These are phyloP conservation scores for Dactylis glomerata DNA, from an alignment of 176 grass and related monocot species.

Conservation along the genomic window DNA sequence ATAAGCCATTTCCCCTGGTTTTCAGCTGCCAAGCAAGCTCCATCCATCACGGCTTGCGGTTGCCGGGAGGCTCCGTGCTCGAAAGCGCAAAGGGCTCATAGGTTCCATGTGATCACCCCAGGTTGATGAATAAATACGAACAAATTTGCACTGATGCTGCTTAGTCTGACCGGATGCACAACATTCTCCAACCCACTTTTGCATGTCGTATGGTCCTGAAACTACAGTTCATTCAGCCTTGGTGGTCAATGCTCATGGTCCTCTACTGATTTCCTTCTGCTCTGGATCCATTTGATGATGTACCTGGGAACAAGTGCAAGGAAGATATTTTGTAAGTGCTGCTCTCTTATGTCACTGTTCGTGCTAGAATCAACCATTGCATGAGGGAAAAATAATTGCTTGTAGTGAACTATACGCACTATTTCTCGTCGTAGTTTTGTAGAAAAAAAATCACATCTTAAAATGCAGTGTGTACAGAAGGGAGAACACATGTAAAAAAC, in stretches of 20 bases:
- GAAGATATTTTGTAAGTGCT: constrained; percentile 19
- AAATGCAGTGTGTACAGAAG: background rate
- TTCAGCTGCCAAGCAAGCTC: constrained; percentile 43
- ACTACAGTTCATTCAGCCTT: background rate
- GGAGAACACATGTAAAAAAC: background rate
- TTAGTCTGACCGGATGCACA: background rate
- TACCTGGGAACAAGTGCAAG: background rate
- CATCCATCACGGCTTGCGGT: constrained; percentile 5
- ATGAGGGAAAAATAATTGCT: background rate
- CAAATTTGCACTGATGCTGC: background rate
- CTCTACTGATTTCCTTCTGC: no score
- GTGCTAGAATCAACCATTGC: background rate
- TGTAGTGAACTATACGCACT: background rate
- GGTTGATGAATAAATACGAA: constrained; percentile 14
- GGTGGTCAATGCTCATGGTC: background rate
- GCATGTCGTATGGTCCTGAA: background rate
- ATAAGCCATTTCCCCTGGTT: constrained; percentile 49
- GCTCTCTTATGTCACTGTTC: background rate
- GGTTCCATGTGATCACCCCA: constrained; percentile 31
- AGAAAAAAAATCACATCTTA: background rate
- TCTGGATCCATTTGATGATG: background rate
- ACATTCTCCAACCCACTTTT: background rate
- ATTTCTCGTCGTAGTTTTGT: background rate
- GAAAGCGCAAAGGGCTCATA: constrained; percentile 18
- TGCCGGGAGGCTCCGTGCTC: background rate